Base-by-base conservation (phyloP, 805 yeast genomes). In the Lipomyces orientalis region DNA sequence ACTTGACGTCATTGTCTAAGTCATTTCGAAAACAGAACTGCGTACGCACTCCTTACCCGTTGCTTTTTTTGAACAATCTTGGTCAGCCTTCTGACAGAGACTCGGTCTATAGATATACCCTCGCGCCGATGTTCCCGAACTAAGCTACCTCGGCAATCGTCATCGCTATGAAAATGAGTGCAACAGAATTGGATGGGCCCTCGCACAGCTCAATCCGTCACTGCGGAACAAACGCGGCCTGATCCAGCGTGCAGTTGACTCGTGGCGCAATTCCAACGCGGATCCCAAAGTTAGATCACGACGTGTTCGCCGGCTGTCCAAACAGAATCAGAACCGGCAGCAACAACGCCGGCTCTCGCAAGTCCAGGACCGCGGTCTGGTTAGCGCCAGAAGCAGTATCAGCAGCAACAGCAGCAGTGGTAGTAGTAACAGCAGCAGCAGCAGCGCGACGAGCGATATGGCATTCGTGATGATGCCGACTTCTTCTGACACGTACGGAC, bases 191-290 rank as follows among this genome's bases (percentile, higher is more conserved):
- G 87, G 86, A 4, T 83, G 86, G 86, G 77, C 79, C n/a, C 73
- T 84, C 37, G 79, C 82, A 5, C 78, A 75, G 73, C 74, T 78
- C 49, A 84, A 84, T 68, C 82, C 84, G 0, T 77, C 77, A 29
- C 75, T 84, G n/a, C 78, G 81, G 33, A 75, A 75, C 58, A 81
- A 81, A 37, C 77, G 85, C 34, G 87, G 87, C 0, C 73, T 84
- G 16, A 79, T 83, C 16, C 87, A 84, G 71, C 77, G 86, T 37
- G 86, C 87, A 0, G 87, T 84, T 16, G 87, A 84, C 67, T 77
- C 82, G 6, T 84, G 85, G 85, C 77, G 87, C 69, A 84, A 84
- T 73, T 80, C 85, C 4, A 77, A 83, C 68, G 73, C 76, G 8
- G 84, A 83, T 62, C 78, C 79, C 19, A 75, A 77, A 3, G 74